Conservation (phyloP, 1,284 basidiomycete species). For the Ganoderma sp. region DNA sequence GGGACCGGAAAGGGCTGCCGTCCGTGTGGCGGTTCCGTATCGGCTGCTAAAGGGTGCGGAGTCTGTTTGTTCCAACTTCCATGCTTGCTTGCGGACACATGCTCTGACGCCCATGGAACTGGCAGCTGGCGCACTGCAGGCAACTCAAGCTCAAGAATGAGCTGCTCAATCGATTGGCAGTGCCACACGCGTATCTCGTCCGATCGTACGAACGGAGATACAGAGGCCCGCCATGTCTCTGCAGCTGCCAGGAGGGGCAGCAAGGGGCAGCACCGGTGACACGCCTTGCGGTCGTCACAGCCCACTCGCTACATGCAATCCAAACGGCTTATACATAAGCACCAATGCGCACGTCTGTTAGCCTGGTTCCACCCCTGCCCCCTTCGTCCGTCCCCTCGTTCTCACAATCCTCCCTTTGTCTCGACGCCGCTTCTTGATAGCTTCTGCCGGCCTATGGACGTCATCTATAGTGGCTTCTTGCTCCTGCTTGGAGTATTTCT, state of each 20-base stretch:
- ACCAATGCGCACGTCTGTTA: background rate
- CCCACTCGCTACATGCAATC: background rate
- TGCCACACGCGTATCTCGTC: background rate
- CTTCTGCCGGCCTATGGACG: slow-evolving; percentile 7
- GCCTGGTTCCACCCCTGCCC: background rate
- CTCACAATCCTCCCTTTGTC: background rate
- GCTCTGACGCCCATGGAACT: background rate
- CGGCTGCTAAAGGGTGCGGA: background rate
- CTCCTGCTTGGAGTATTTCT: slow-evolving; percentile 18
- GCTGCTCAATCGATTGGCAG: background rate
- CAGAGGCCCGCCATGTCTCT: background rate
- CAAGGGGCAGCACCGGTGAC: background rate
- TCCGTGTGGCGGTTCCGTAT: background rate
- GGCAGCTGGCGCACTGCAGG: background rate
- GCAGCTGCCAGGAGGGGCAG: background rate
- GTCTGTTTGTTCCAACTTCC: background rate
- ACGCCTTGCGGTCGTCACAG: background rate
- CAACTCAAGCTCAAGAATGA: background rate
- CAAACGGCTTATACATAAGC: background rate
- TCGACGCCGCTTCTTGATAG: background rate
- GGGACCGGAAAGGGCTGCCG: background rate
- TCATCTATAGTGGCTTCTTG: slow-evolving; percentile 7
- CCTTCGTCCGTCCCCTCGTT: background rate
- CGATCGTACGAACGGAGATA: background rate
- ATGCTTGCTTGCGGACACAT: background rate